Evolutionary conservation across 208 protist genomes (phyloP).

Genomic region (Acanthamoeba castellanii): DNA sequence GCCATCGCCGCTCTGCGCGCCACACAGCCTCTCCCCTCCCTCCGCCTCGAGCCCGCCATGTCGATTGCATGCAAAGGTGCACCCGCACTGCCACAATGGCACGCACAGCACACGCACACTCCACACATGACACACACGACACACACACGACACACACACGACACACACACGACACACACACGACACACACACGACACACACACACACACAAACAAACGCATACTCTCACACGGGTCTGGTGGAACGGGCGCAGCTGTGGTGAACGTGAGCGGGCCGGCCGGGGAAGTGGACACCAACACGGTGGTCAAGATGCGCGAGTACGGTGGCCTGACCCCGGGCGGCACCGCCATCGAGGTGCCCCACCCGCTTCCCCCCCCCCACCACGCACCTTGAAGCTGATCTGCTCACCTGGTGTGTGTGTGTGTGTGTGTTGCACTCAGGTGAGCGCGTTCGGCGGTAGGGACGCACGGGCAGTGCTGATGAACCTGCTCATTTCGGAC

Average conservation of each 20-base stretch:
- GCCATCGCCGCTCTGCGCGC: conserved; percentile 31
- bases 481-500: conserved; percentile 34
- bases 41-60: conserved; percentile 13
- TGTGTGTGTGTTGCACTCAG: background rate
- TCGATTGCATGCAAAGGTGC: conserved; percentile 5
- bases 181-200: too few species aligned
- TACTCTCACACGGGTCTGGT: background rate
- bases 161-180: too few species aligned
- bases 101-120: too few species aligned
- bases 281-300: background rate
- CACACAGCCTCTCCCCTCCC: background rate
- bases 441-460: conserved; percentile 35
- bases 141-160: too few species aligned
- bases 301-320: conserved; percentile 34
- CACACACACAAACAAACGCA: too few species aligned
- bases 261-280: conserved; percentile 12
- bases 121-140: too few species aligned
- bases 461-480: conserved; percentile 36
- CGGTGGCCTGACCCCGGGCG: background rate
- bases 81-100: background rate
- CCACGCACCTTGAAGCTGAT: background rate
- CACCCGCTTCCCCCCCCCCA: background rate
- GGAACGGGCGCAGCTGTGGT: background rate
- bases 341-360: background rate
- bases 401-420: background rate